These are phyloP conservation scores for Trichosanthes cucumerina DNA, from an alignment of 306 rosid species.

Conservation along the genomic window DNA sequence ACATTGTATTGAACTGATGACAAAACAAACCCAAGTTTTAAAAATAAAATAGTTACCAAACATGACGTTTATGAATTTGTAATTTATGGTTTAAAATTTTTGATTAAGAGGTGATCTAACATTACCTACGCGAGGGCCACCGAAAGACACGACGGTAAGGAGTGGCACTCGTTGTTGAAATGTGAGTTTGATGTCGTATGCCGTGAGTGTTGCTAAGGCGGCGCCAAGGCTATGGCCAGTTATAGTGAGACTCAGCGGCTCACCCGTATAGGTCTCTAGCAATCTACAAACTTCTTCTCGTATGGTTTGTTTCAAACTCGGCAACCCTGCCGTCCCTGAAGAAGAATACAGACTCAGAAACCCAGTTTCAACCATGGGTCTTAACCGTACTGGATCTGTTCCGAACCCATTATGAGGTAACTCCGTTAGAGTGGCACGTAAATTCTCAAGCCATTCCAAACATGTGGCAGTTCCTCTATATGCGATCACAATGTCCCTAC, in stretches of 20 bases:
- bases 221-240: slow-evolving; percentile 73
- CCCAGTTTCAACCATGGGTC: slow-evolving; percentile 54
- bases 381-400: not conserved
- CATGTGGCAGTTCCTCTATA: slow-evolving; percentile 54
- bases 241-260: slow-evolving; percentile 41
- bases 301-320: slow-evolving; percentile 36
- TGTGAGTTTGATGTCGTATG: slow-evolving; percentile 27
- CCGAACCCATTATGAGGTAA: not conserved
- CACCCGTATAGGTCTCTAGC: slow-evolving; percentile 23
- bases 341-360: slow-evolving; percentile 51
- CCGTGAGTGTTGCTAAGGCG: slow-evolving; percentile 36
- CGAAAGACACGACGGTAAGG: slow-evolving; percentile 66
- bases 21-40: too few relatives aligned
- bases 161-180: slow-evolving; percentile 22
- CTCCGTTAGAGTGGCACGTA: slow-evolving; percentile 38
- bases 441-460: slow-evolving; percentile 59
- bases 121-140: slow-evolving; percentile 52
- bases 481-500: slow-evolving; percentile 49
- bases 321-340: not conserved
- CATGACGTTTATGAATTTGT: too few relatives aligned
- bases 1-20: too few relatives aligned
- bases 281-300: slow-evolving; percentile 32
- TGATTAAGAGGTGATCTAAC: not conserved
- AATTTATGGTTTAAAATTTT: too few relatives aligned
- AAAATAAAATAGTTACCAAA: too few relatives aligned